A percentile compares a stretch with the other conserved stretches of the same genome.
Evolutionary conservation across 495 filamentous ascomycete genomes (phyloP).

Genomic region (Trichoderma asperelloides): DNA sequence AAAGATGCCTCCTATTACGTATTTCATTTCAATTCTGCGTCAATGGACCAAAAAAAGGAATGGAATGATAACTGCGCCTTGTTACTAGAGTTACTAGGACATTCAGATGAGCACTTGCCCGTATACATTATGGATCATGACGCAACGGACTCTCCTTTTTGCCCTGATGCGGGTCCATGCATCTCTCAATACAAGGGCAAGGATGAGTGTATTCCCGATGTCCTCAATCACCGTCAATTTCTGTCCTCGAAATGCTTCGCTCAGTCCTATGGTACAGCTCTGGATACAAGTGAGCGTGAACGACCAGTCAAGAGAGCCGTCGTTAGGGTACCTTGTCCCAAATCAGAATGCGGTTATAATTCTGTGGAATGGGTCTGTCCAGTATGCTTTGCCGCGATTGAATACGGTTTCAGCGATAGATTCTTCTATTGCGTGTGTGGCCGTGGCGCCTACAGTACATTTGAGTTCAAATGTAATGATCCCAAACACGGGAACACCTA

Average conservation of each 20-base stretch:
- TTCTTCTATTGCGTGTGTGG: slow-evolving; percentile 34
- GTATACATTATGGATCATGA: slow-evolving; percentile 18
- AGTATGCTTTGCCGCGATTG: slow-evolving; percentile 19
- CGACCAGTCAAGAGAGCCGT: slow-evolving; percentile 18
- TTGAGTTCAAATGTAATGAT: slow-evolving; percentile 25
- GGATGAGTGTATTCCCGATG: slow-evolving; percentile 12
- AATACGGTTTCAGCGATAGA: slow-evolving; percentile 25
- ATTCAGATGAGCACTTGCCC: not conserved
- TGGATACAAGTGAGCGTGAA: slow-evolving; percentile 12
- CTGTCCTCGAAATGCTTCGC: slow-evolving; percentile 18
- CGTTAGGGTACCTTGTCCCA: slow-evolving; percentile 26
- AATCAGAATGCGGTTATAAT: slow-evolving; percentile 14
- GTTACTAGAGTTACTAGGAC: slow-evolving; percentile 15
- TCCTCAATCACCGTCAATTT: slow-evolving; percentile 17
- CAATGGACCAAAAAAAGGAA: slow-evolving; percentile 5
- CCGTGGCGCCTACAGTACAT: slow-evolving; percentile 14
- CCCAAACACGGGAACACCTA: slow-evolving; percentile 15
- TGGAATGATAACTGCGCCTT: slow-evolving; percentile 18
- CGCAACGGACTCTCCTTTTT: slow-evolving; percentile 14
- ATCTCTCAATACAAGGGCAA: slow-evolving; percentile 16
- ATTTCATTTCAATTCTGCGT: slow-evolving; percentile 14
- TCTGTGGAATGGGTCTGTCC: slow-evolving; percentile 25
- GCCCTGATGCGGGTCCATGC: slow-evolving; percentile 10
- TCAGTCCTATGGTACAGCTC: slow-evolving; percentile 5
- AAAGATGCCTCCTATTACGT: slow-evolving; percentile 13